These are phyloP conservation scores for Pachysolen tannophilus DNA, from an alignment of 805 yeast genomes.

Conservation along the genomic window DNA sequence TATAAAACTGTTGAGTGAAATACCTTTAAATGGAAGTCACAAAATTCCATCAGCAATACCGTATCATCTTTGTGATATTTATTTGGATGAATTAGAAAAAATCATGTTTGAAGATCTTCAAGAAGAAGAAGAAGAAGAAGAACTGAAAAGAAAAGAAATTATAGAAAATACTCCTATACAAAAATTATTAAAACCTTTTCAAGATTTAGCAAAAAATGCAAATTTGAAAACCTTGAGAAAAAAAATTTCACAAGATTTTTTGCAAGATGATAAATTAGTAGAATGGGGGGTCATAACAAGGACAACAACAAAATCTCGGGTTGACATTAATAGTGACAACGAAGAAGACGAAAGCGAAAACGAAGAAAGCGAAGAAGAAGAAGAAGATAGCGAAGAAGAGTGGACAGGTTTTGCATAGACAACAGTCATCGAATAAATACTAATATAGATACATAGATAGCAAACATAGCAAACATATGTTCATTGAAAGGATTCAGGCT, in stretches of 20 bases:
- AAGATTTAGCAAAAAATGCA: conserved; percentile 37
- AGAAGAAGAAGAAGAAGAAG: conserved; percentile 38
- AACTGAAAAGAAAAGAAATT: conserved; percentile 21
- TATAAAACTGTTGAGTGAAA: conserved; percentile 30
- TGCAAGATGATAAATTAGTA: conserved; percentile 52
- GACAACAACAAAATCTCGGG: conserved; percentile 13
- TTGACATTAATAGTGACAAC: too few relatives aligned
- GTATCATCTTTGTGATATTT: conserved; percentile 78
- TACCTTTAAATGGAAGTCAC: conserved; percentile 50
- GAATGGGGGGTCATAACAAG: conserved; percentile 50
- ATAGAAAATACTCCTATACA: conserved; percentile 43
- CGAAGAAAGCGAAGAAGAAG: conserved; percentile 16
- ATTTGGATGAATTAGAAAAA: conserved; percentile 75
- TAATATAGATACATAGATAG: too few relatives aligned
- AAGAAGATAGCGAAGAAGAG: conserved; percentile 21
- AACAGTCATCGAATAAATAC: too few relatives aligned
- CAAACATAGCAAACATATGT: too few relatives aligned
- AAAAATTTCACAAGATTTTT: conserved; percentile 57
- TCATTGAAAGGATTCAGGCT: too few relatives aligned
- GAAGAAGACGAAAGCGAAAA: conserved; percentile 12
- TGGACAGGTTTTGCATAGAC: conserved; percentile 27
- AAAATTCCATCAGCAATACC: conserved; percentile 70
- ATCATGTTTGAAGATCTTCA: conserved; percentile 43
- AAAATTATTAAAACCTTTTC: conserved; percentile 53
- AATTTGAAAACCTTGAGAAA: conserved; percentile 55